Conservation (phyloP, 768 basidiomycete species). For the Paxillus ammoniavirescens region DNA sequence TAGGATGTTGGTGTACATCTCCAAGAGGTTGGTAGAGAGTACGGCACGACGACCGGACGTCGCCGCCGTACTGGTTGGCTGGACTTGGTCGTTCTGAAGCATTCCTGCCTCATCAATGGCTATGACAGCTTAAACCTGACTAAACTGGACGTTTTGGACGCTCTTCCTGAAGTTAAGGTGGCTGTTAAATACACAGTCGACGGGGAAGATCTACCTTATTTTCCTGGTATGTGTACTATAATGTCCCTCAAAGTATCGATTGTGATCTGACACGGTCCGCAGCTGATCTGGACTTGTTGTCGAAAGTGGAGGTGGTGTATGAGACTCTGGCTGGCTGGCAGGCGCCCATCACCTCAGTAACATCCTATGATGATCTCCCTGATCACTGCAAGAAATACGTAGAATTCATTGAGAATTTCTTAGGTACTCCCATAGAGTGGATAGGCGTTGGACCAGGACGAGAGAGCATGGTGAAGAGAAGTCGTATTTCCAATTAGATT, state of each 20-base stretch:
- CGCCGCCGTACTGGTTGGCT: constrained; percentile 96
- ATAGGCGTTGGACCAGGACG: constrained; percentile 90
- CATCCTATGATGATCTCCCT: constrained; percentile 72
- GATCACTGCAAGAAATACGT: constrained; percentile 84
- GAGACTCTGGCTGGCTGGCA: constrained; percentile 92
- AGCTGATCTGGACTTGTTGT: constrained; percentile 87
- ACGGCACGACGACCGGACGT: constrained; percentile 90
- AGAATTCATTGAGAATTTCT: constrained; percentile 76
- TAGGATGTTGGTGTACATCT: constrained; percentile 82
- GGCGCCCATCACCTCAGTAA: constrained; percentile 62
- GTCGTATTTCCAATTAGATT: constrained; percentile 21
- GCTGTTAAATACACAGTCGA: constrained; percentile 77
- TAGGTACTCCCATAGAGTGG: constrained; percentile 80
- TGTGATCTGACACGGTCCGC: constrained; percentile 1
- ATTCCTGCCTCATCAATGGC: constrained; percentile 93
- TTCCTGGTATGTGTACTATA: constrained; percentile 66
- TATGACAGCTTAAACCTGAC: constrained; percentile 94
- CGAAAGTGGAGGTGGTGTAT: constrained; percentile 80
- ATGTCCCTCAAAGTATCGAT: background rate
- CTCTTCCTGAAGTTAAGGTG: constrained; percentile 83
- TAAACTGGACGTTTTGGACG: constrained; percentile 91
- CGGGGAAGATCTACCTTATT: constrained; percentile 75
- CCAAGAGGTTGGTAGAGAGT: constrained; percentile 93
- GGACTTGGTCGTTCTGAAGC: constrained; percentile 90
- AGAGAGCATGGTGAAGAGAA: constrained; percentile 64